phyloP scores from a whole-genome alignment of 768 basidiomycete genomes.

The Russula olivacea region DNA sequence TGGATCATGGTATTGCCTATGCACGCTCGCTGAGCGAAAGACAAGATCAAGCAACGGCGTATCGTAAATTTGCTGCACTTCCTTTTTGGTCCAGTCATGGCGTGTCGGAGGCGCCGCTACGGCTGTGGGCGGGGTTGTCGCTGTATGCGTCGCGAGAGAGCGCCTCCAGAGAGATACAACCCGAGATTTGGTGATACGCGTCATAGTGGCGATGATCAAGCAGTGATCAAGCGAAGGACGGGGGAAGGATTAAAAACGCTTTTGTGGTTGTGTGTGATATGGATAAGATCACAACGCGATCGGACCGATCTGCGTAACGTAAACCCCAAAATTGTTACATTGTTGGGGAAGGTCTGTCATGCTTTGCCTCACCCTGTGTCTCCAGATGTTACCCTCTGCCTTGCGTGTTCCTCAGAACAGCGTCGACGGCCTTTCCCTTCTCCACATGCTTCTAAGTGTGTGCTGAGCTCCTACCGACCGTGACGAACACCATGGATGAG shows the following conservation, averaged over 20 bases:
- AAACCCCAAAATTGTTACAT: constrained; percentile 1
- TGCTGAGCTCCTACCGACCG: neutral
- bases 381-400: no score
- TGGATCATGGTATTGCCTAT: constrained; percentile 83
- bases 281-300: neutral
- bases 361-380: no score
- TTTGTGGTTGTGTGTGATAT: neutral
- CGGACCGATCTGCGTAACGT: neutral
- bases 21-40: constrained; percentile 77
- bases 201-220: constrained; percentile 42
- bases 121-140: constrained; percentile 22
- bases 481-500: neutral
- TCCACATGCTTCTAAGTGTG: neutral
- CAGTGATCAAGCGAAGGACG: neutral
- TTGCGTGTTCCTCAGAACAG: no score
- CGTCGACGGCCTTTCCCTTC: neutral
- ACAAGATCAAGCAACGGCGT: constrained; percentile 82
- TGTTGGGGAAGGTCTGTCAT: no score
- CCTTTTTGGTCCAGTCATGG: constrained; percentile 67
- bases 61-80: constrained; percentile 84
- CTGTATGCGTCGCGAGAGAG: constrained; percentile 58
- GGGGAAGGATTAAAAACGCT: neutral
- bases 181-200: constrained; percentile 31
- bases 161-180: constrained; percentile 35
- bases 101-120: constrained; percentile 36